phyloP scores from a whole-genome alignment of 2,329 filamentous ascomycete species.

The Botrytis deweyae region DNA sequence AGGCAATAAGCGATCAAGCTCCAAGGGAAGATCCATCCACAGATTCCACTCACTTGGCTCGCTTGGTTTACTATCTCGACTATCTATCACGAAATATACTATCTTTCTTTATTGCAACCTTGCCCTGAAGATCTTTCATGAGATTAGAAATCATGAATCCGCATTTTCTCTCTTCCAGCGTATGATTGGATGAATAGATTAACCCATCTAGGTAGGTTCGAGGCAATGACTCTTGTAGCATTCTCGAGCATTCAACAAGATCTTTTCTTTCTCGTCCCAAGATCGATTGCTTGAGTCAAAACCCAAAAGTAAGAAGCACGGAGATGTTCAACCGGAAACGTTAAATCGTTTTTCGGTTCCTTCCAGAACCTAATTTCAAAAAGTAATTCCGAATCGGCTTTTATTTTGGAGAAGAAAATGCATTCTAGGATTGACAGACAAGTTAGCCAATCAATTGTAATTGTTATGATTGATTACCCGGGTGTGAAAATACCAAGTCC shows the following conservation, averaged over 20 bases:
- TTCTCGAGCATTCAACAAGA: not conserved
- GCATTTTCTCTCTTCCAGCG: not conserved
- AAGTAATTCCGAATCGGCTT: slow-evolving; percentile 9
- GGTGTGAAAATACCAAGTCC: not conserved
- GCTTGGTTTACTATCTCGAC: not conserved
- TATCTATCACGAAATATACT: not conserved
- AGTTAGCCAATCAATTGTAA: not conserved
- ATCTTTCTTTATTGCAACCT: not conserved
- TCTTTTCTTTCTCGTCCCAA: not conserved
- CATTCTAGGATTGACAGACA: not conserved
- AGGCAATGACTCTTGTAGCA: not conserved
- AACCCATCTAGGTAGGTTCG: not conserved
- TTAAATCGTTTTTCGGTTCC: not conserved
- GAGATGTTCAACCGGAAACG: not conserved
- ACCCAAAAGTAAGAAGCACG: not conserved
- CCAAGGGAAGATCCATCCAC: not conserved
- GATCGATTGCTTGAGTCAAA: not conserved
- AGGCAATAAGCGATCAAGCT: not conserved
- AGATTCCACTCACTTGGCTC: not conserved
- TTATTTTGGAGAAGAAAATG: not conserved
- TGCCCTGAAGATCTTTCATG: not conserved
- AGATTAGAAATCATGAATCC: not conserved
- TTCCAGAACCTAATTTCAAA: not conserved
- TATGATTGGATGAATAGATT: not conserved
- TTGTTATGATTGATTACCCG: not conserved